These are phyloP conservation scores for Colletotrichum tanaceti DNA, from an alignment of 2,329 filamentous ascomycete genomes.

Conservation along the genomic window DNA sequence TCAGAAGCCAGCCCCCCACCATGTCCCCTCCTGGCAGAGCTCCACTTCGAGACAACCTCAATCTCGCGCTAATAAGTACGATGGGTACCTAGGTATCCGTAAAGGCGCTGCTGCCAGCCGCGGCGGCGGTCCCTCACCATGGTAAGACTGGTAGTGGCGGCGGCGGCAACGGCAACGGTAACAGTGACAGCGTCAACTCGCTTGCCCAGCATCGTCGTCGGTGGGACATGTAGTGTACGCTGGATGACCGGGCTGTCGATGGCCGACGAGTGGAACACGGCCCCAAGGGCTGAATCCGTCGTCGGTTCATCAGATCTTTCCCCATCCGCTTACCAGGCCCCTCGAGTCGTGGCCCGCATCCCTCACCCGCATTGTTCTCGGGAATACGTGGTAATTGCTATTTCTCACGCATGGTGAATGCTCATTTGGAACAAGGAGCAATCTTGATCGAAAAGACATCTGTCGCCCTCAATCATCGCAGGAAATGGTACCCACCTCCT, in stretches of 20 bases:
- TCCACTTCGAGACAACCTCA: conserved; percentile 27
- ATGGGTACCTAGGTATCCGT: too few relatives aligned
- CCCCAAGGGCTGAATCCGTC: conserved; percentile 21
- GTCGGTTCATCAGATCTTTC: conserved; percentile 35
- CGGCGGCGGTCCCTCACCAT: conserved; percentile 25
- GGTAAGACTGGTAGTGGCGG: conserved; percentile 22
- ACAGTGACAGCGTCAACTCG: conserved; percentile 31
- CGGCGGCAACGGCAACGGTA: background rate
- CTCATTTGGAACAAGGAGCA: conserved; percentile 19
- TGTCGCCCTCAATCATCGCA: conserved; percentile 14
- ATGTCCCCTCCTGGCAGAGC: conserved; percentile 38
- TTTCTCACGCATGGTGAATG: conserved; percentile 18
- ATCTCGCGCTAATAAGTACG: conserved; percentile 25
- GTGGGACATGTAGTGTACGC: conserved; percentile 21
- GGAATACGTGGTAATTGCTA: conserved; percentile 24
- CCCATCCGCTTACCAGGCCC: conserved; percentile 31
- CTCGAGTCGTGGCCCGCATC: conserved; percentile 25
- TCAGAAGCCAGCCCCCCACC: conserved; percentile 30
- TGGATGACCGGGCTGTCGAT: background rate
- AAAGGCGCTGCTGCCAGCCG: conserved; percentile 28
- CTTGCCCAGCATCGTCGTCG: conserved; percentile 35
- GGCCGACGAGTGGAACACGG: conserved; percentile 7
- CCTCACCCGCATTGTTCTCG: conserved; percentile 10
- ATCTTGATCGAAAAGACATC: conserved; percentile 18
- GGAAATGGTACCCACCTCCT: conserved; percentile 28